phyloP scores from a whole-genome alignment of 2,329 filamentous ascomycete species.

The Fusarium decemcellulare region DNA sequence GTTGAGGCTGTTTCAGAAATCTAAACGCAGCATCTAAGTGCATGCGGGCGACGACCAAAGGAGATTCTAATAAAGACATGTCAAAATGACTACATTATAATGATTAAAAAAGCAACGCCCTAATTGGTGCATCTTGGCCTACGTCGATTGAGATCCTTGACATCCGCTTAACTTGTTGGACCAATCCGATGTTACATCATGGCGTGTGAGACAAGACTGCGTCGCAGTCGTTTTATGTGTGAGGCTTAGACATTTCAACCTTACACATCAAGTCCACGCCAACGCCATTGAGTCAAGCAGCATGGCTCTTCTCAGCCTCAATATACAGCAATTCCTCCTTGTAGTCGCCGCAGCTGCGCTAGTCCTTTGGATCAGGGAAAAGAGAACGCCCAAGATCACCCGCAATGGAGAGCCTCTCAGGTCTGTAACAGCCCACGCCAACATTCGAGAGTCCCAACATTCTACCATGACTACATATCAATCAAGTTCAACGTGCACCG shows the following conservation, averaged over 20 bases:
- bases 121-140: not conserved
- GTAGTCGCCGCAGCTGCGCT: not conserved
- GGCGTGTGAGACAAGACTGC: not conserved
- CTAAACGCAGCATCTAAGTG: not conserved
- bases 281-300: not conserved
- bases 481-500: constrained; percentile 8
- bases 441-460: not conserved
- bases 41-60: not conserved
- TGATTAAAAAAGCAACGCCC: too few relatives aligned
- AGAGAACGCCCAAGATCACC: constrained; percentile 27
- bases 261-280: not conserved
- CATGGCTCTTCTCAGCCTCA: constrained; percentile 37
- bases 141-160: not conserved
- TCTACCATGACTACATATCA: not conserved
- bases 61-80: not conserved
- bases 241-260: constrained; percentile 25
- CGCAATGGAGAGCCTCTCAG: constrained; percentile 37
- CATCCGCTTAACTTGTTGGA: not conserved
- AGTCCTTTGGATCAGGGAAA: constrained; percentile 13
- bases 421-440: constrained; percentile 21
- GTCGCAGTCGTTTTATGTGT: not conserved
- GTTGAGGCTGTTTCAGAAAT: not conserved
- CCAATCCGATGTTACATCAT: constrained; percentile 32
- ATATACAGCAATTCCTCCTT: constrained; percentile 3
- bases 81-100: too few relatives aligned